Base-by-base conservation (phyloP, 1,284 basidiomycete genomes). In the Rhodotorula sp. region DNA sequence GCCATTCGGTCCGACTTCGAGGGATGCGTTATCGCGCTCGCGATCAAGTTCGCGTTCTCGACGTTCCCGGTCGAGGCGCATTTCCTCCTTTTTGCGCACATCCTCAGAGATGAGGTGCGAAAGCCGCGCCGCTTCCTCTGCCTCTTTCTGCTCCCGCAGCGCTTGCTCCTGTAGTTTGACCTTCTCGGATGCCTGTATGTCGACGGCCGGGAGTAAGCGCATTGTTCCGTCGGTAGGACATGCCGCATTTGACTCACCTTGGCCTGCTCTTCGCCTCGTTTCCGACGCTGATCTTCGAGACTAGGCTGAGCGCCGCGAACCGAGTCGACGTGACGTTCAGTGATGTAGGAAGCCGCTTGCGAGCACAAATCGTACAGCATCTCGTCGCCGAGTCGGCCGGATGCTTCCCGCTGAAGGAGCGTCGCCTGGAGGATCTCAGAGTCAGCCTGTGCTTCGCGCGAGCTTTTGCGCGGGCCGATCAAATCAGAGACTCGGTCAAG, bases 321-420 rank as follows among this genome's bases (percentile, higher is more conserved):
- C 10, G 72, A 72, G 20, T 71, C 70, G 26, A 63, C 54, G 29
- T 78, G 76, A 16, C 75, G 70, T 23, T 78, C 77, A 18, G 78
- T 78, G 49, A 79, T 74, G 54, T 76, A 78, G 8, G 66, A 57
- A 2, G 77, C 70, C 2, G 77, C 78, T 16, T 68, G 63, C 39
- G 77, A 70, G 43, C 74, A 76, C 0, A 79, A 60, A 57, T 79
- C 78, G 63, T 69, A 79, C 29, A 78, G 54, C 78, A 79, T 78
- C 64, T 78, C 78, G 20, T 64, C 68, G 47, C 77, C 77, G 7
- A 76, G 49, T 3, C 76, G 69, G 0, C 65, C 56, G 12, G 64
- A 58, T 1, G 78, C 72, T 5, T 57, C 62, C 21, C 67, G 62
- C 23, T 71, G 65, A 8, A 78, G 60, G 2, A 57, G 26, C 2